Percentiles rank a stretch among this genome's conserved stretches.
Conservation (phyloP, 352 stramenopile genomes). For the Globisporangium abappressorium region DNA sequence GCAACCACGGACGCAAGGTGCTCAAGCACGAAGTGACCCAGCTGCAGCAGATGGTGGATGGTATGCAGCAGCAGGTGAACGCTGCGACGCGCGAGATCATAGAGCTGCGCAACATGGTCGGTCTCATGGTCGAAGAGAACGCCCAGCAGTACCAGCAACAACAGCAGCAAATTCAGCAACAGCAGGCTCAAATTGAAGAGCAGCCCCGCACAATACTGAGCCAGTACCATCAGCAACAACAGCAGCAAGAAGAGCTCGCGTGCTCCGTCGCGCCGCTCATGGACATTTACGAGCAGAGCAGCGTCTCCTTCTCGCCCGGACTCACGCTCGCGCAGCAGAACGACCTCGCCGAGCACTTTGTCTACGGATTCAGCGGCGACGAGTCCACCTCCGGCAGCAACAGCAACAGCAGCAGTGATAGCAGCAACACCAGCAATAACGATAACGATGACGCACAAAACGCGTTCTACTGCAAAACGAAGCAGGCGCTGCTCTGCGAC, state of each 20-base stretch:
- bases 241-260: background rate
- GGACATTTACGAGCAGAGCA: constrained; percentile 3
- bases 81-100: constrained; percentile 25
- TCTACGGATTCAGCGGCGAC: background rate
- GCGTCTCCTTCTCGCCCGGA: background rate
- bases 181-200: background rate
- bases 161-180: background rate
- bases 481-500: constrained; percentile 1
- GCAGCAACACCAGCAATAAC: background rate
- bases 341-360: constrained; percentile 1
- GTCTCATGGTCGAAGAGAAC: constrained; percentile 4
- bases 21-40: constrained; percentile 20
- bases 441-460: background rate
- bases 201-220: background rate
- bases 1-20: constrained; percentile 6
- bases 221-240: background rate
- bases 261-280: constrained; percentile 6
- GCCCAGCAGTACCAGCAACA: background rate
- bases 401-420: background rate
- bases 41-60: constrained; percentile 21
- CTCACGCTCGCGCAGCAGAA: background rate
- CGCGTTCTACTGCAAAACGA: background rate
- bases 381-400: background rate
- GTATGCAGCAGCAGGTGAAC: constrained; percentile 28
- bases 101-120: constrained; percentile 25